A percentile compares a stretch with the other conserved stretches of the same genome.
These are phyloP conservation scores for Bifiguratus adelaidae DNA, from an alignment of 192 early-diverging fungal species.

Conservation along the genomic window DNA sequence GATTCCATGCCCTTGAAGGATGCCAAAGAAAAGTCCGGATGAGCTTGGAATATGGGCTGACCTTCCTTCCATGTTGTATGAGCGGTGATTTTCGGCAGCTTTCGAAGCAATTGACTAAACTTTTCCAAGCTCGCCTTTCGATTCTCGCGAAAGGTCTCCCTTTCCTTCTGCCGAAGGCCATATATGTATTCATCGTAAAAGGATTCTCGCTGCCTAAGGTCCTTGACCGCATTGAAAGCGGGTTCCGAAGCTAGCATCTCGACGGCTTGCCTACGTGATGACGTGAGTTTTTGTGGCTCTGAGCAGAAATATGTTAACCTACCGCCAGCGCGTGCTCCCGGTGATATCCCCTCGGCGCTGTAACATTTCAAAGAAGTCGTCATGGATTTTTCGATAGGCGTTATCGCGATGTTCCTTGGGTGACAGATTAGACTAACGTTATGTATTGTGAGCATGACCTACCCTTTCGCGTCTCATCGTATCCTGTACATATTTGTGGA, in stretches of 20 bases:
- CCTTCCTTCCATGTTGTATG: constrained; percentile 44
- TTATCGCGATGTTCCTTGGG: too few relatives aligned
- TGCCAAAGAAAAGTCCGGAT: constrained; percentile 34
- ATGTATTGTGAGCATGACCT: constrained; percentile 3
- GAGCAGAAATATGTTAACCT: background rate
- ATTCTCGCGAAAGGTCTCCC: constrained; percentile 44
- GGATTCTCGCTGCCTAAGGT: constrained; percentile 44
- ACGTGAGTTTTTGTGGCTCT: background rate
- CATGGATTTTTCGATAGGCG: too few relatives aligned
- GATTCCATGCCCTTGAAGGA: constrained; percentile 60
- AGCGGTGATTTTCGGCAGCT: constrained; percentile 43
- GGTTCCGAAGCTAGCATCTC: constrained; percentile 50
- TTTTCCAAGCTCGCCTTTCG: constrained; percentile 53
- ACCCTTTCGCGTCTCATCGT: constrained; percentile 46
- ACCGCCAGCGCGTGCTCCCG: background rate
- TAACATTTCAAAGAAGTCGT: too few relatives aligned
- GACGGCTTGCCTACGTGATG: constrained; percentile 16
- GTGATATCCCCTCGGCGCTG: too few relatives aligned
- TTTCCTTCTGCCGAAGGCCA: constrained; percentile 53
- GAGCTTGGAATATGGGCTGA: constrained; percentile 33
- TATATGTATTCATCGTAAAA: constrained; percentile 69
- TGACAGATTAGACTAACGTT: too few relatives aligned
- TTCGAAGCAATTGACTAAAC: constrained; percentile 41
- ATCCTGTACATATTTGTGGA: constrained; percentile 58
- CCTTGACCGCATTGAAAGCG: constrained; percentile 46